Percentiles rank a stretch among this genome's conserved stretches.
These are phyloP conservation scores for Zea mays DNA, from an alignment of 176 grass and related monocot genomes.

Conservation along the genomic window Zm-B73-REFERENCE-NAM-5.0 NC_050097.1:238397001-238397500, in stretches of 20 bases:
- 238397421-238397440: not conserved
- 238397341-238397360: conserved; percentile 7
- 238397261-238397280: conserved; percentile 26
- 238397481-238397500: not conserved
- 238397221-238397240: conserved; percentile 71
- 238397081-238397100: too few relatives aligned
- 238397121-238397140: conserved; percentile 12
- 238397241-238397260: conserved; percentile 65
- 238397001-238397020: too few relatives aligned
- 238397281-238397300: not conserved
- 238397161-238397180: conserved; percentile 75
- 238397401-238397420: not conserved
- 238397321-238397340: not conserved
- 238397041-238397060: too few relatives aligned
- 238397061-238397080: too few relatives aligned
- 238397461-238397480: not conserved
- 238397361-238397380: conserved; percentile 3
- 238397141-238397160: conserved; percentile 73
- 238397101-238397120: conserved; percentile 2
- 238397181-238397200: conserved; percentile 81
- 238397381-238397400: conserved; percentile 17
- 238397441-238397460: conserved; percentile 2
- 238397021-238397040: too few relatives aligned
- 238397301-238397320: conserved; percentile 14
- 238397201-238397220: conserved; percentile 94